A percentile compares a stretch with the other conserved stretches of the same genome.
Evolutionary conservation across 2,329 filamentous ascomycete species (phyloP).

Genomic region (Aspergillus hortae): DNA sequence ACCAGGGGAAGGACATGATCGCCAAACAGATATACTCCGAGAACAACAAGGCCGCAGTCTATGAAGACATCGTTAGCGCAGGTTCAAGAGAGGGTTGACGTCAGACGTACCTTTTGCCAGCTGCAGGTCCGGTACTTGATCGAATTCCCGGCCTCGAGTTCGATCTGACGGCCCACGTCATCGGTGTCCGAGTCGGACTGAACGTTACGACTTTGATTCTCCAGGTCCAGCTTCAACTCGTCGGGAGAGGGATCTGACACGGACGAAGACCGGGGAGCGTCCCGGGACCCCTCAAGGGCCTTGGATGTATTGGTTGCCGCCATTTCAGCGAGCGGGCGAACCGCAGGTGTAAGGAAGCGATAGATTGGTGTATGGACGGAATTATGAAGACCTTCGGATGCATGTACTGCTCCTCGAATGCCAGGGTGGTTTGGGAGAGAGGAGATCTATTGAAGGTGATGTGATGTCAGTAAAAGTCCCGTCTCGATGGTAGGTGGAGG

Average conservation of each 20-base stretch:
- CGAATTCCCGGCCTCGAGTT: constrained; percentile 68
- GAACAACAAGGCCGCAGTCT: constrained; percentile 85
- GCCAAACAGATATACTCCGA: constrained; percentile 91
- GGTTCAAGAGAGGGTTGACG: constrained; percentile 12
- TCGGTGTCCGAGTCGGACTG: constrained; percentile 41
- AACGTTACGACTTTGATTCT: constrained; percentile 21
- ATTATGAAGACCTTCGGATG: constrained; percentile 25
- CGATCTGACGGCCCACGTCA: constrained; percentile 65
- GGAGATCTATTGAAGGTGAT: neutral
- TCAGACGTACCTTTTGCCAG: constrained; percentile 70
- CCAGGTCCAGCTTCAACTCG: constrained; percentile 29
- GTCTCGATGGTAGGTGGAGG: too few relatives aligned
- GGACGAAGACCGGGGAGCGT: constrained; percentile 17
- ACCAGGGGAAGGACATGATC: constrained; percentile 96
- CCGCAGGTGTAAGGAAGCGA: constrained; percentile 32
- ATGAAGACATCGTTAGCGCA: constrained; percentile 5
- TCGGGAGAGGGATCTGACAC: constrained; percentile 20
- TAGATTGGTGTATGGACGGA: constrained; percentile 21
- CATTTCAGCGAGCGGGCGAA: constrained; percentile 38
- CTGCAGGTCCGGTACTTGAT: constrained; percentile 93
- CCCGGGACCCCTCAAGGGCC: constrained; percentile 10
- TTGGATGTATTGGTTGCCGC: constrained; percentile 27
- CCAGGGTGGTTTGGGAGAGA: neutral
- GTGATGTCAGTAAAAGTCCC: too few relatives aligned
- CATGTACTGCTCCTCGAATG: constrained; percentile 28